Evolutionary conservation across 495 filamentous ascomycete species (phyloP).

Genomic region (Penicillium bialowiezense): DNA sequence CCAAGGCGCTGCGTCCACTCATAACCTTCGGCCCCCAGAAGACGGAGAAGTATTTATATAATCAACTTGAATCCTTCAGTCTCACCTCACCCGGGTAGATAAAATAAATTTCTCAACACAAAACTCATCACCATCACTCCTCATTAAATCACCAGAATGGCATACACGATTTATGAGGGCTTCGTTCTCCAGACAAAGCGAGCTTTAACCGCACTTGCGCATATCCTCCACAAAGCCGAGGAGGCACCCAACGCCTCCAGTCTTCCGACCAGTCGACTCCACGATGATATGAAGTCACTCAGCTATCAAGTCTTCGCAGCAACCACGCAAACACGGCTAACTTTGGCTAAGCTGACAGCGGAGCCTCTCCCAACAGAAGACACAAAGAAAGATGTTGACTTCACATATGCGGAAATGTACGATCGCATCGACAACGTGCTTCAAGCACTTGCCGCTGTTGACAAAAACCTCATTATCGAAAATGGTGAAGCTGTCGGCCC

Average conservation of each 20-base stretch:
- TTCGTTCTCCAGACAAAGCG: conserved; percentile 14
- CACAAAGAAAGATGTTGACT: conserved; percentile 2
- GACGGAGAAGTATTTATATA: too few species aligned
- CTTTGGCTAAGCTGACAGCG: conserved; percentile 4
- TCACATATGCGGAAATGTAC: conserved; percentile 11
- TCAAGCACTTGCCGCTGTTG: background rate
- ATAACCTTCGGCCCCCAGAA: too few species aligned
- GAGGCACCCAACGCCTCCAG: conserved; percentile 5
- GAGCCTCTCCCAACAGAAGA: conserved; percentile 1
- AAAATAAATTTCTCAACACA: background rate
- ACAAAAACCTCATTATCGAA: conserved; percentile 7
- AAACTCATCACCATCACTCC: background rate
- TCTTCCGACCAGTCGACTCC: conserved; percentile 4
- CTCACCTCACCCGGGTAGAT: too few species aligned
- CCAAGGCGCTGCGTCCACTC: too few species aligned
- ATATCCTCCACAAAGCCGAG: conserved; percentile 10
- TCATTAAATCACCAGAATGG: background rate
- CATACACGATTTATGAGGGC: conserved; percentile 12
- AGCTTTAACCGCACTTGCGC: background rate
- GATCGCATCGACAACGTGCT: conserved; percentile 6
- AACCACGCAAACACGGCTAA: conserved; percentile 5
- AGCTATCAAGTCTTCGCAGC: conserved; percentile 11
- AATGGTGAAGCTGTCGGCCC: conserved; percentile 1
- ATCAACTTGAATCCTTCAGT: too few species aligned
- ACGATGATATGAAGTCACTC: conserved; percentile 7